These are phyloP conservation scores for Cercospora canescens DNA, from an alignment of 2,329 filamentous ascomycete genomes.

Conservation along the genomic window DNA sequence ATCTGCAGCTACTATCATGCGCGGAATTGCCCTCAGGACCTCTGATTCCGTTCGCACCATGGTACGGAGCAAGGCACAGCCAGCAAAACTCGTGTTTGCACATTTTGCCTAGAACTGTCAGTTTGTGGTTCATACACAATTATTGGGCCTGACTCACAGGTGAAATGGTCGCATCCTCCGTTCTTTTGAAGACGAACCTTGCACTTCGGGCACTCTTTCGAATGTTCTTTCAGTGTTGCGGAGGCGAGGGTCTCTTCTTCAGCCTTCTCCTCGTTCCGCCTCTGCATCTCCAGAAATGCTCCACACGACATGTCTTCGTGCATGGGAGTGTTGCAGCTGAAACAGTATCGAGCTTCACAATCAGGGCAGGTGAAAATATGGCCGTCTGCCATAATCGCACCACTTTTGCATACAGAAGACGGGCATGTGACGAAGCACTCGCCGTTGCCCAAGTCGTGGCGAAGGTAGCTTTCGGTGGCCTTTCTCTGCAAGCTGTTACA, in stretches of 20 bases:
- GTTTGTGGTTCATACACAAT: neutral
- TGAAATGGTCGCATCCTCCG: slow-evolving; percentile 8
- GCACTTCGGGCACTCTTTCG: slow-evolving; percentile 19
- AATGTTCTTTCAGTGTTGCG: neutral
- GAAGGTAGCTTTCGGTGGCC: slow-evolving; percentile 5
- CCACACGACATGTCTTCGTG: slow-evolving; percentile 8
- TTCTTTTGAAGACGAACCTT: slow-evolving; percentile 3
- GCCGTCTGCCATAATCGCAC: slow-evolving; percentile 3
- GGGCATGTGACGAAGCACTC: slow-evolving; percentile 9
- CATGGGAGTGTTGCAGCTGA: slow-evolving; percentile 12
- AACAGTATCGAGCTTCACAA: slow-evolving; percentile 9
- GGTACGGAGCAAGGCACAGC: slow-evolving; percentile 13
- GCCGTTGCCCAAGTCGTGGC: neutral
- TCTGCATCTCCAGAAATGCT: neutral
- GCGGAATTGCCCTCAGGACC: neutral
- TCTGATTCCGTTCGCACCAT: neutral
- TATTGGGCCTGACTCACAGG: neutral
- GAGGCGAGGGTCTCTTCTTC: slow-evolving; percentile 1
- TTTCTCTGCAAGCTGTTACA: slow-evolving; percentile 5
- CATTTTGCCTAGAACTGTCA: neutral
- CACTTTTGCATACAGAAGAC: neutral
- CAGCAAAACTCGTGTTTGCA: slow-evolving; percentile 23
- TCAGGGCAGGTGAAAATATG: slow-evolving; percentile 14
- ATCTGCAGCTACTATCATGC: neutral
- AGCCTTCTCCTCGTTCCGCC: neutral